Evolutionary conservation across 2,329 filamentous ascomycete species (phyloP).

Genomic region (Coniochaeta sp.): DNA sequence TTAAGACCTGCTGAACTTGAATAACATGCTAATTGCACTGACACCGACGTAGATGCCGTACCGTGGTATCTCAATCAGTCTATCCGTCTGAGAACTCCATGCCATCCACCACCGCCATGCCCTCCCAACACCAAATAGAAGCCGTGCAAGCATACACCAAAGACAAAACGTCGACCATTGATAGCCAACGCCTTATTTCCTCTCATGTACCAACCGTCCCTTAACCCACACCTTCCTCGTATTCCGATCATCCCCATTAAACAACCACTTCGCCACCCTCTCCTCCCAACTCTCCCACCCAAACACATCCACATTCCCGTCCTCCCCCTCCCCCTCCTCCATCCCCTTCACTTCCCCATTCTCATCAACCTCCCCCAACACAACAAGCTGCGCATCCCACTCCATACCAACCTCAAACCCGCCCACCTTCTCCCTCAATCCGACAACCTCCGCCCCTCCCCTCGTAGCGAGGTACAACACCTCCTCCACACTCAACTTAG

Average conservation of each 20-base stretch:
- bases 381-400: slow-evolving; percentile 84
- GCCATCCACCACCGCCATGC: background rate
- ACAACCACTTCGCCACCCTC: slow-evolving; percentile 87
- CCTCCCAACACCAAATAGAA: background rate
- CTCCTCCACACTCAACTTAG: slow-evolving; percentile 77
- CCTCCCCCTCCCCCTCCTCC: slow-evolving; percentile 23
- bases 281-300: slow-evolving; percentile 89
- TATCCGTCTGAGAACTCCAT: background rate
- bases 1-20: no score
- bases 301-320: slow-evolving; percentile 77
- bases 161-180: no score
- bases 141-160: no score
- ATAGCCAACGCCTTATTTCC: no score
- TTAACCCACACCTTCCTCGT: slow-evolving; percentile 83
- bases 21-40: no score
- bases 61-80: background rate
- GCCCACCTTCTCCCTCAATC: slow-evolving; percentile 65
- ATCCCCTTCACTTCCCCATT: slow-evolving; percentile 25
- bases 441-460: slow-evolving; percentile 80
- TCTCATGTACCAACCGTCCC: slow-evolving; percentile 70
- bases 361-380: slow-evolving; percentile 45
- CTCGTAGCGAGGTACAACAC: slow-evolving; percentile 78
- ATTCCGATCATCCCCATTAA: slow-evolving; percentile 87
- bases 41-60: no score
- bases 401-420: slow-evolving; percentile 80